Base-by-base conservation (phyloP, 139 green algal genomes). In the Tetradesmus obliquus region DNA sequence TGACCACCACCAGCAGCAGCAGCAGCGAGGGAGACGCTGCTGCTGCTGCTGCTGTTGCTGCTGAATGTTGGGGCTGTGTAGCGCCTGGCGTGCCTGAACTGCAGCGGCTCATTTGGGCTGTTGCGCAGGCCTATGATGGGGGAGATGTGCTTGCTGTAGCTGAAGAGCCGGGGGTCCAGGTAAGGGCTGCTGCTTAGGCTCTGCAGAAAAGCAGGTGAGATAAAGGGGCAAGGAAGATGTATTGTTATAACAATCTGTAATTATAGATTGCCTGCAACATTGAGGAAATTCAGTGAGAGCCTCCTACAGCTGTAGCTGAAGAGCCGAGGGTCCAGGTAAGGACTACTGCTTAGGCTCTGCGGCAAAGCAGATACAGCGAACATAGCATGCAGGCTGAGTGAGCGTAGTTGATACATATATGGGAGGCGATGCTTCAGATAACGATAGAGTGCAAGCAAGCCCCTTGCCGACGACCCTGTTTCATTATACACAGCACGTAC, bases 281-380 rank as follows among this genome's bases (percentile, higher is more conserved):
- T 45, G 32, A 45, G 32, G 32, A 45, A 45, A 0, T 45, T 45
- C 12, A 72, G 62, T 13, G 10, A 15, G 10, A 20, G 62, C 12
- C 32, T 45, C 32, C 32, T 45, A 45, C 32, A 45, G 76, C 79
- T 86, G 79, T 91, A 91, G 10, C 12, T 58, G n/a, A 91, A 91
- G 0, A 91, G 81, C 55, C 84, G 88, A 20, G 88, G 88, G 76
- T 91, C 88, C 17, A 91, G 79, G 24, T 91, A 91, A 9, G 88
- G 88, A 32, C 88, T 91, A 24, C 62, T 54, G 76, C 88, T 91
- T 9, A 91, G n/a, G 55, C 62, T 91, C 88, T 91, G 86, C 86
- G 74, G 32, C 5, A 32, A 13, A 76, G 51, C n/a, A 72, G 10
- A 5, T 17, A 45, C 32, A 45, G 32, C 32, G 32, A 45, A 45